Conservation (phyloP, 768 basidiomycete genomes). For the Auriculariales sp. region DNA sequence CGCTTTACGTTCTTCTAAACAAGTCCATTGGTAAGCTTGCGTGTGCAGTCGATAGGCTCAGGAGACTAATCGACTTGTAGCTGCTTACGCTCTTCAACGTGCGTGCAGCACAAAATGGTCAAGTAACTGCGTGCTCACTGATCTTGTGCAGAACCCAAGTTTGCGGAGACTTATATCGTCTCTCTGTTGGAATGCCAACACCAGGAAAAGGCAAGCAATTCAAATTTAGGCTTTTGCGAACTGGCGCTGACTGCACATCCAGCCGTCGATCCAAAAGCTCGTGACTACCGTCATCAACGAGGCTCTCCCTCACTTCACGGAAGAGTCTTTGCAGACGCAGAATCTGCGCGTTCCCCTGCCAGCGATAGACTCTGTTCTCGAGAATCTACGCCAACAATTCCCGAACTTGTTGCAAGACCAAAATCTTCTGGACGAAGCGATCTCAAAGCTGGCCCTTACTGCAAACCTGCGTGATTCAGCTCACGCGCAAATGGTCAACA, state of each 20-base stretch:
- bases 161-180: slow-evolving; percentile 42
- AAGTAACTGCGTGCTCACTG: slow-evolving; percentile 5
- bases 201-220: slow-evolving; percentile 57
- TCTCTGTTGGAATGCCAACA: slow-evolving; percentile 63
- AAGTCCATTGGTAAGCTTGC: slow-evolving; percentile 12
- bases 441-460: slow-evolving; percentile 17
- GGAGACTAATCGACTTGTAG: background rate
- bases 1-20: slow-evolving; percentile 53
- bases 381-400: slow-evolving; percentile 37
- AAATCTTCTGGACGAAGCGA: slow-evolving; percentile 28
- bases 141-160: slow-evolving; percentile 32
- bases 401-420: slow-evolving; percentile 26
- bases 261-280: slow-evolving; percentile 70
- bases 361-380: slow-evolving; percentile 32
- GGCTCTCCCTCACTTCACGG: slow-evolving; percentile 40
- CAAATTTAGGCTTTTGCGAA: background rate
- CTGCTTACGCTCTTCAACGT: background rate
- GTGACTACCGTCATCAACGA: slow-evolving; percentile 49
- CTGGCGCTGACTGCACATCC: background rate
- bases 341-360: slow-evolving; percentile 36
- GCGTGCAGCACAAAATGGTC: background rate
- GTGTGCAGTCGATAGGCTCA: background rate
- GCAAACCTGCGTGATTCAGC: slow-evolving; percentile 25
- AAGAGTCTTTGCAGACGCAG: slow-evolving; percentile 51
- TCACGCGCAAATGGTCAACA: slow-evolving; percentile 25